A percentile compares a stretch with the other conserved stretches of the same genome.
Evolutionary conservation across 2,329 filamentous ascomycete genomes (phyloP).

Genomic region (Cryphonectria japonica): DNA sequence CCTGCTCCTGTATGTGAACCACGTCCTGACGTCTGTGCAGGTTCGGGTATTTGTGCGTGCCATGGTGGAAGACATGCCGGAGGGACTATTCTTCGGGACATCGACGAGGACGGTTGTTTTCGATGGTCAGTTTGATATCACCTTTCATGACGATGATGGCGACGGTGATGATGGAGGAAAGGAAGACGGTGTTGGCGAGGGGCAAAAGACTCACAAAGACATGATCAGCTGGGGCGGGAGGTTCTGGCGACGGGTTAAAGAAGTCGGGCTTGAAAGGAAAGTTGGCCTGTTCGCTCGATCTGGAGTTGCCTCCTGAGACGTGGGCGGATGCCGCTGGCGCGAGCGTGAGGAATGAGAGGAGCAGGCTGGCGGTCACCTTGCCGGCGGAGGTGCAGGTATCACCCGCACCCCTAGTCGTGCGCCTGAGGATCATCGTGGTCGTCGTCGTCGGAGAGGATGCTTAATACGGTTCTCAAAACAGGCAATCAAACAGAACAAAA

Average conservation of each 20-base stretch:
- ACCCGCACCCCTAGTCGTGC: constrained; percentile 33
- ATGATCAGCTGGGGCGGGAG: constrained; percentile 56
- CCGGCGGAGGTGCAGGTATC: constrained; percentile 57
- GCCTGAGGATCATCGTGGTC: constrained; percentile 36
- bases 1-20: constrained; percentile 52
- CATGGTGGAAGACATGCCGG: constrained; percentile 91
- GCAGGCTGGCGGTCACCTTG: constrained; percentile 64
- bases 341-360: constrained; percentile 70
- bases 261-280: constrained; percentile 47
- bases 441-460: not conserved
- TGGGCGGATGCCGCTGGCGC: constrained; percentile 46
- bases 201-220: constrained; percentile 49
- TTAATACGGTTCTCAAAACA: not conserved
- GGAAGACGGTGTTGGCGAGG: not conserved
- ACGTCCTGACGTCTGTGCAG: constrained; percentile 81
- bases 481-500: not conserved
- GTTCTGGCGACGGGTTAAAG: constrained; percentile 44
- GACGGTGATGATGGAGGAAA: constrained; percentile 4
- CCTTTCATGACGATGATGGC: not conserved
- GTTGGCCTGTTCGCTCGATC: constrained; percentile 45
- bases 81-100: constrained; percentile 54
- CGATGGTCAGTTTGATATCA: constrained; percentile 6
- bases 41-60: constrained; percentile 75
- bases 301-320: constrained; percentile 34
- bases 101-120: not conserved